phyloP scores from a whole-genome alignment of 306 rosid species.

The Prunus campanulata region DNA sequence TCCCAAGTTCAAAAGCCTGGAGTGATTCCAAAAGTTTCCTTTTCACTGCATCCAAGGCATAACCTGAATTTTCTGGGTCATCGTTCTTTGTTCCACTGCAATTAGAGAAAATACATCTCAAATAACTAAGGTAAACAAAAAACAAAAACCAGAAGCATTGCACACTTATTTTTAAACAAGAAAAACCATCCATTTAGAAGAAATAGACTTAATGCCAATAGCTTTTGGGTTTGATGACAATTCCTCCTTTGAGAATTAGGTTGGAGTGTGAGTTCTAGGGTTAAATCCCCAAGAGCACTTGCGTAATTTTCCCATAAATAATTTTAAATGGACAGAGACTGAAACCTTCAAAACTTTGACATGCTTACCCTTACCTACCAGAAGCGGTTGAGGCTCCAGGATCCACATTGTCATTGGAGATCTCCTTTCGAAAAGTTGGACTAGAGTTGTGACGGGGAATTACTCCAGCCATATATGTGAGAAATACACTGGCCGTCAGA shows the following conservation, averaged over 20 bases:
- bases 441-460: constrained; percentile 52
- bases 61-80: constrained; percentile 44
- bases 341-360: constrained; percentile 37
- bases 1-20: constrained; percentile 56
- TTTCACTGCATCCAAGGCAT: constrained; percentile 61
- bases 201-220: background rate
- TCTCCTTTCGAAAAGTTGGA: constrained; percentile 33
- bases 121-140: constrained; percentile 25
- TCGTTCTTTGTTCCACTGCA: constrained; percentile 51
- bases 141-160: constrained; percentile 13
- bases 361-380: constrained; percentile 98
- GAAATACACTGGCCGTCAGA: constrained; percentile 79
- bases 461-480: constrained; percentile 84
- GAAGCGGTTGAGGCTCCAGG: constrained; percentile 50
- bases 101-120: constrained; percentile 22
- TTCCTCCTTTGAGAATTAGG: background rate
- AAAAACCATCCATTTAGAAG: constrained; percentile 14
- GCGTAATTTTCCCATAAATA: background rate
- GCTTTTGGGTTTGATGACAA: background rate
- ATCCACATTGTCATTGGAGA: constrained; percentile 36
- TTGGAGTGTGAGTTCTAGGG: background rate
- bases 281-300: background rate
- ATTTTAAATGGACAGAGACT: constrained; percentile 12
- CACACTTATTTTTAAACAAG: constrained; percentile 10
- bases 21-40: constrained; percentile 69